Percentiles rank a stretch among this genome's conserved stretches.
These are phyloP conservation scores for Zasmidium cellare DNA, from an alignment of 2,329 filamentous ascomycete species.

Conservation along the genomic window DNA sequence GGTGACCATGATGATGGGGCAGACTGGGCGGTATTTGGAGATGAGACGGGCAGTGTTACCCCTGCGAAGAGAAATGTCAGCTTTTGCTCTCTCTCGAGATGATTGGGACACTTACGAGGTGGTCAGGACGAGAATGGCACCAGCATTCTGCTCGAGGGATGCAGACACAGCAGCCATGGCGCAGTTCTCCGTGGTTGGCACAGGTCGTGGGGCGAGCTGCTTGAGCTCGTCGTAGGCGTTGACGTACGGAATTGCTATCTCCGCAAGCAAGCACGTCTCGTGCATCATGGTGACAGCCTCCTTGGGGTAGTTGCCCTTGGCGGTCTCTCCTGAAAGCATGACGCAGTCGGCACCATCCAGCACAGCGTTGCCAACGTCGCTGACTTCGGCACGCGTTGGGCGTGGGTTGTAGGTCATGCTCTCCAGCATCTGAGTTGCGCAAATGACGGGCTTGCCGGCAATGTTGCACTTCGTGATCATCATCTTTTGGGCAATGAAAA, in stretches of 20 bases:
- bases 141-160: constrained; percentile 92
- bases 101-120: constrained; percentile 70
- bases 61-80: constrained; percentile 66
- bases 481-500: constrained; percentile 99
- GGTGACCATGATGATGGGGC: constrained; percentile 99
- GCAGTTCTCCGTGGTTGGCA: constrained; percentile 87
- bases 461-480: constrained; percentile 99
- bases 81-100: constrained; percentile 90
- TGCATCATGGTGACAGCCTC: constrained; percentile 98
- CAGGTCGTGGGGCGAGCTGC: constrained; percentile 77
- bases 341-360: constrained; percentile 98
- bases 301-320: constrained; percentile 91
- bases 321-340: constrained; percentile 98
- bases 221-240: constrained; percentile 95
- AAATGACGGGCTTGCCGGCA: constrained; percentile 97
- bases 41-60: constrained; percentile 92
- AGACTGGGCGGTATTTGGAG: constrained; percentile 98
- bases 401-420: constrained; percentile 99
- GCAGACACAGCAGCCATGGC: constrained; percentile 96
- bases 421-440: constrained; percentile 99
- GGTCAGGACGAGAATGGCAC: constrained; percentile 92
- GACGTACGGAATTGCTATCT: constrained; percentile 96
- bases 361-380: constrained; percentile 96
- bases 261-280: constrained; percentile 92
- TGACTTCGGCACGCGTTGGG: constrained; percentile 96